phyloP scores from a whole-genome alignment of 345 rosid species.

The Aegle marmelos region DNA sequence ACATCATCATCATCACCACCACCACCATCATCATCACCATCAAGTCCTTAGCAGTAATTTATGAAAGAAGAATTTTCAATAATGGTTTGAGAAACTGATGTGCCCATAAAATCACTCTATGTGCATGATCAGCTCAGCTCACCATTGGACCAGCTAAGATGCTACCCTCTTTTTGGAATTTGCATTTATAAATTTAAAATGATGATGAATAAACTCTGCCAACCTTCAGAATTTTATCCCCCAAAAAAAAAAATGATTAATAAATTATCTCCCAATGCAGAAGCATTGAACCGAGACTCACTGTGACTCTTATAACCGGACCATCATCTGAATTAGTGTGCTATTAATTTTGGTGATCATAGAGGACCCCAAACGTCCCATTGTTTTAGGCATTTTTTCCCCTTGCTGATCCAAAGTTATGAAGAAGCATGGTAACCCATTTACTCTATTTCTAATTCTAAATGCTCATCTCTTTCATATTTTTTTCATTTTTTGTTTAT shows the following conservation, averaged over 20 bases:
- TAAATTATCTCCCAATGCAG: too few relatives aligned
- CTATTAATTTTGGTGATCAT: neutral
- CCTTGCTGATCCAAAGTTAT: too few relatives aligned
- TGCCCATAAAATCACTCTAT: neutral
- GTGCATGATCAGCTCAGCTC: neutral
- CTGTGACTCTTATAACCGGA: too few relatives aligned
- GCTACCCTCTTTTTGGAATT: neutral
- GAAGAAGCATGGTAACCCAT: too few relatives aligned
- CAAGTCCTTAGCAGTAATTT: neutral
- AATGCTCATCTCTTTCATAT: too few relatives aligned
- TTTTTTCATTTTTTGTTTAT: too few relatives aligned
- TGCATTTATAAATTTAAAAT: too few relatives aligned
- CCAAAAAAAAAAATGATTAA: too few relatives aligned
- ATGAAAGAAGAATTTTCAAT: neutral
- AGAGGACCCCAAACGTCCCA: neutral
- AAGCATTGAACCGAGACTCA: neutral
- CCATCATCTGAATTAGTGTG: neutral
- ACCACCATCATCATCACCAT: neutral
- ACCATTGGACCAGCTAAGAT: neutral
- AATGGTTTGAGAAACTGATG: neutral
- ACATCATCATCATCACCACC: neutral
- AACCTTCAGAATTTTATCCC: neutral
- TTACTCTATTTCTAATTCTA: too few relatives aligned
- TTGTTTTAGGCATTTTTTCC: neutral
- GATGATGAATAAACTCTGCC: neutral